Percentiles rank a stretch among this genome's conserved stretches.
Evolutionary conservation across 2,329 filamentous ascomycete species (phyloP).

Genomic region (Alternaria sp.): DNA sequence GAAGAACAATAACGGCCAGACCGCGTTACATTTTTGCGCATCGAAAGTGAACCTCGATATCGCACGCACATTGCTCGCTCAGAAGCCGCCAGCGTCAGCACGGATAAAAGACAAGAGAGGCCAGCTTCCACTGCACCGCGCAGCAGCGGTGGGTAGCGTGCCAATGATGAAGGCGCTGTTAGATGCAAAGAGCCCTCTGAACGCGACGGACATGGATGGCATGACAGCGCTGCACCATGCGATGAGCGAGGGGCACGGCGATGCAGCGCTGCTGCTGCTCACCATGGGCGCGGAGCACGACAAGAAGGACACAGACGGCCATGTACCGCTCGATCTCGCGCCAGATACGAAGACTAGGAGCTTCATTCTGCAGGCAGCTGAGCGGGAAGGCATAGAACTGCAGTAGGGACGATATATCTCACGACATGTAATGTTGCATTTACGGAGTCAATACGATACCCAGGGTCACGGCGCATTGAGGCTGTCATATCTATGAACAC

Average conservation of each 20-base stretch:
- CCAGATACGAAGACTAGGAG: conserved; percentile 83
- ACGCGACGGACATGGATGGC: conserved; percentile 81
- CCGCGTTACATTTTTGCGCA: conserved; percentile 86
- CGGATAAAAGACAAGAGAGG: conserved; percentile 83
- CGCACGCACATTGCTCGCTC: conserved; percentile 75
- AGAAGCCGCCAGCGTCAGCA: conserved; percentile 70
- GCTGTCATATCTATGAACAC: neutral
- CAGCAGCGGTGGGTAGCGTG: conserved; percentile 86
- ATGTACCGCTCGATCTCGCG: conserved; percentile 77
- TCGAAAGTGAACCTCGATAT: conserved; percentile 88
- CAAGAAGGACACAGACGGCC: conserved; percentile 75
- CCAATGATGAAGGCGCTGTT: conserved; percentile 84
- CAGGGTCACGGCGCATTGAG: conserved; percentile 6
- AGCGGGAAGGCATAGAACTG: conserved; percentile 81
- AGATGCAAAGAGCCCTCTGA: conserved; percentile 78
- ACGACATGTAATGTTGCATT: conserved; percentile 5
- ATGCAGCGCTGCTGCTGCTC: conserved; percentile 81
- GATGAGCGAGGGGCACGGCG: conserved; percentile 75
- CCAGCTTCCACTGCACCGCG: conserved; percentile 90
- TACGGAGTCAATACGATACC: conserved; percentile 19
- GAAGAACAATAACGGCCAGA: conserved; percentile 76
- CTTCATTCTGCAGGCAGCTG: conserved; percentile 79
- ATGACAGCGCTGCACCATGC: conserved; percentile 90
- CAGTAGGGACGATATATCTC: conserved; percentile 19
- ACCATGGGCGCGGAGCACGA: conserved; percentile 84